A percentile compares a stretch with the other conserved stretches of the same genome.
These are phyloP conservation scores for Ceratocystis smalleyi DNA, from an alignment of 2,329 filamentous ascomycete species.

Conservation along the genomic window DNA sequence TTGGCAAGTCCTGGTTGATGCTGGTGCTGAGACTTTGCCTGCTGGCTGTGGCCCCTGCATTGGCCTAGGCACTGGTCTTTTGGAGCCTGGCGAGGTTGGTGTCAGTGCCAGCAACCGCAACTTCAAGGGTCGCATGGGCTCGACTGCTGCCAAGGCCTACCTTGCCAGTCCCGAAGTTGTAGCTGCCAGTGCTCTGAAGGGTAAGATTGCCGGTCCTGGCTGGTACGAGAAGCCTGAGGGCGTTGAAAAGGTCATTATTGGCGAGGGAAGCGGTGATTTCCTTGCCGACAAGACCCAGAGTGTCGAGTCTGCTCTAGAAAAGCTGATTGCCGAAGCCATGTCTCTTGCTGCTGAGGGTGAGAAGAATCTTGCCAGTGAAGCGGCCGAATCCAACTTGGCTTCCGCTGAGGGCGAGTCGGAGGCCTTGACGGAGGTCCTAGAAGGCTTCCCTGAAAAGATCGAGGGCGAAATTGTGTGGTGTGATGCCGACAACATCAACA, in stretches of 20 bases:
- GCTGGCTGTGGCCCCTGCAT: slow-evolving; percentile 76
- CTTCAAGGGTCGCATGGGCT: slow-evolving; percentile 84
- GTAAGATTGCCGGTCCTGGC: slow-evolving; percentile 59
- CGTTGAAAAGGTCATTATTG: slow-evolving; percentile 50
- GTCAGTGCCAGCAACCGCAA: slow-evolving; percentile 76
- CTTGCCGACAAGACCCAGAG: slow-evolving; percentile 50
- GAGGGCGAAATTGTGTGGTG: slow-evolving; percentile 77
- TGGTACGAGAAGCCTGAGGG: slow-evolving; percentile 59
- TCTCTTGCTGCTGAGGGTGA: slow-evolving; percentile 40
- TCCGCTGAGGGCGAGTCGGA: slow-evolving; percentile 22
- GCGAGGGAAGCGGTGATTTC: slow-evolving; percentile 52
- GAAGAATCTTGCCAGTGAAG: slow-evolving; percentile 27
- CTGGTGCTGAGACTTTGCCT: slow-evolving; percentile 57
- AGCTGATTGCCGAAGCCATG: slow-evolving; percentile 54
- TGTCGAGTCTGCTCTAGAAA: slow-evolving; percentile 55
- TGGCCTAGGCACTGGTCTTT: slow-evolving; percentile 58
- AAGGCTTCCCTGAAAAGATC: slow-evolving; percentile 73
- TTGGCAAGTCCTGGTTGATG: slow-evolving; percentile 69
- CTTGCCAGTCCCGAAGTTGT: slow-evolving; percentile 82
- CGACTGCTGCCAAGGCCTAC: slow-evolving; percentile 64
- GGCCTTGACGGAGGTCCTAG: slow-evolving; percentile 52
- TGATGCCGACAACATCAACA: slow-evolving; percentile 71
- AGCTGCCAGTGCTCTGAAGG: slow-evolving; percentile 66
- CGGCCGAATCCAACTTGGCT: slow-evolving; percentile 19
- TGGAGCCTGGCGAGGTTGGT: slow-evolving; percentile 74